Conservation (phyloP, 129 eudicot species). For the Pulicaria dysenterica region DNA sequence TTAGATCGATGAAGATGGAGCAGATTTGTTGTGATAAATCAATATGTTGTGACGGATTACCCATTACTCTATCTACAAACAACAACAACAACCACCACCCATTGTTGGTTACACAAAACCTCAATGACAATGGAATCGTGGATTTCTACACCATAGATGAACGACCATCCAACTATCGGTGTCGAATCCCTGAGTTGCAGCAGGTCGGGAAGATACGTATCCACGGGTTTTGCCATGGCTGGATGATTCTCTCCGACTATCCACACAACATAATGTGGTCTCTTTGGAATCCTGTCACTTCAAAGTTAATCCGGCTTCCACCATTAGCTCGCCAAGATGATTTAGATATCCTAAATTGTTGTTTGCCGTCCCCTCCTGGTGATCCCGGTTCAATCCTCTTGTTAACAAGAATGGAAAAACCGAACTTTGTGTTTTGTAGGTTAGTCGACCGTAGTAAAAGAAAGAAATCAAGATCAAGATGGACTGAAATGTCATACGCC, state of each 20-base stretch:
- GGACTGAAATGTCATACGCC: conserved; percentile 21
- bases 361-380: neutral
- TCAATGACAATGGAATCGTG: neutral
- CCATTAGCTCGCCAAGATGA: neutral
- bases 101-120: conserved; percentile 1
- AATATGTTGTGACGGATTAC: conserved; percentile 11
- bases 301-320: conserved; percentile 1
- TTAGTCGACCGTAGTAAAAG: neutral
- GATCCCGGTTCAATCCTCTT: neutral
- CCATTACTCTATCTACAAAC: neutral
- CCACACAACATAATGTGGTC: neutral
- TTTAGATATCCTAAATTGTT: neutral
- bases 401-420: neutral
- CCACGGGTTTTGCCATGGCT: neutral
- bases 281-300: conserved; percentile 10
- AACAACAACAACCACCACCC: no score
- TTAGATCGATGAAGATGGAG: no score
- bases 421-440: conserved; percentile 12
- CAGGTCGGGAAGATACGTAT: neutral
- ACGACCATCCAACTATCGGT: neutral
- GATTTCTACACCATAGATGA: neutral
- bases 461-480: conserved; percentile 17
- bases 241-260: conserved; percentile 16
- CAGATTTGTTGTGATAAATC: no score
- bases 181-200: conserved; percentile 1